Percentiles rank a stretch among this genome's conserved stretches.
Evolutionary conservation across 805 yeast species (phyloP).

Genomic region (Saccharomycopsis fodiens): DNA sequence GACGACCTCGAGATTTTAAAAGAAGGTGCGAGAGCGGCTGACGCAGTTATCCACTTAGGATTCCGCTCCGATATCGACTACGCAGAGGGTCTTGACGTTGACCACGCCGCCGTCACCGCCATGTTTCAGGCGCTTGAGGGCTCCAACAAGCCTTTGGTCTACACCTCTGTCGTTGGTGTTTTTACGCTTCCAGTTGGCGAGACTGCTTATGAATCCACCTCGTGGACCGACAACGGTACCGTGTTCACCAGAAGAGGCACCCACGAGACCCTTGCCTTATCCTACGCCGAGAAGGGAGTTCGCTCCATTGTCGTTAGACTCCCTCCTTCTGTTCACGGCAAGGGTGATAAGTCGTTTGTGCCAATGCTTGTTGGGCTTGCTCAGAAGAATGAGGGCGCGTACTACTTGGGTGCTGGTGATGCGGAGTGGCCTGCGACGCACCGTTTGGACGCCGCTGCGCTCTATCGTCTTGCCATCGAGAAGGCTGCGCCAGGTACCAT

Average conservation of each 20-base stretch:
- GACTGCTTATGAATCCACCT: background rate
- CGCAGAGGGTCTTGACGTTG: slow-evolving; percentile 22
- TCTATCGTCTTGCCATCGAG: slow-evolving; percentile 26
- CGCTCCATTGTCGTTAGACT: slow-evolving; percentile 25
- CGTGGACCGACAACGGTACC: background rate
- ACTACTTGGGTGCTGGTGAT: slow-evolving; percentile 31
- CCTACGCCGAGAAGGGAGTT: slow-evolving; percentile 25
- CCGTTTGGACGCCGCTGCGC: slow-evolving; percentile 28
- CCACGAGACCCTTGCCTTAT: slow-evolving; percentile 20
- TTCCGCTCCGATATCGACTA: slow-evolving; percentile 26
- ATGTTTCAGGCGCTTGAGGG: background rate
- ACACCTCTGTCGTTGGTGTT: slow-evolving; percentile 18
- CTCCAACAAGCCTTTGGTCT: slow-evolving; percentile 1
- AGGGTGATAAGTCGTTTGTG: slow-evolving; percentile 25
- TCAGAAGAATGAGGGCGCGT: slow-evolving; percentile 27
- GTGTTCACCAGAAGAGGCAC: background rate
- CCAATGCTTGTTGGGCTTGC: slow-evolving; percentile 25
- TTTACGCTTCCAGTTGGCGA: slow-evolving; percentile 5
- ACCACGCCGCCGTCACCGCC: slow-evolving; percentile 24
- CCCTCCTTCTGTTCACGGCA: slow-evolving; percentile 32
- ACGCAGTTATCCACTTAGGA: slow-evolving; percentile 34
- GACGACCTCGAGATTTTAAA: slow-evolving; percentile 26
- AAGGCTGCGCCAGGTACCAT: slow-evolving; percentile 24
- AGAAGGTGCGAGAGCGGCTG: slow-evolving; percentile 26
- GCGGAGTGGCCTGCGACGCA: slow-evolving; percentile 29